Base-by-base conservation (phyloP, 1,284 basidiomycete genomes). In the Ceratobasidium sp. region DNA sequence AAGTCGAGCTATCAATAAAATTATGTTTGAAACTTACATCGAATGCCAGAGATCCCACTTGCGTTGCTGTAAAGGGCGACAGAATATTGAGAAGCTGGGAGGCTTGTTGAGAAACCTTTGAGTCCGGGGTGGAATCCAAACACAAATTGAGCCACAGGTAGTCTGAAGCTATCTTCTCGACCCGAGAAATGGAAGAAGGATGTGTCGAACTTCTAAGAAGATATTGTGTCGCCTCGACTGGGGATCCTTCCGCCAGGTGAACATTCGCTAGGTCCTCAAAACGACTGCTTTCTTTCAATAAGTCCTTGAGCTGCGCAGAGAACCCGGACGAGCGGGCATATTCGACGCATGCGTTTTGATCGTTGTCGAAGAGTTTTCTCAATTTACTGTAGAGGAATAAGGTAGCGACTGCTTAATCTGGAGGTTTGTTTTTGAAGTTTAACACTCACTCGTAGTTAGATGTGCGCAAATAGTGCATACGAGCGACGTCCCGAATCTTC, bases 361-460 rank as follows among this genome's bases (percentile, higher is more conserved):
- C 66, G n/a, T 51, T 33, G 26, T 53, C 28, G 13, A 68, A 68
- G 49, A 68, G 66, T 33, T 68, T 68, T 49, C 49, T 23, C 18
- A 68, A 42, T 68, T 53, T 49, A 6, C 66, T 68, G 18, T 15
- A 51, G 26, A 18, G 20, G 40, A 69, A 33, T 5, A 39, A 58
- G 23, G 60, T 26, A 7, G 18, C 40, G 9, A 42, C 23, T 40
- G 12, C 15, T 33, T 5, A 18, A 63, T 40, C 13, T 18, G 9
- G 23, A 60, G 23, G 28, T 26, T 12, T 39, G 39, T 15, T 3
- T 28, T 26, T 1, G n/a, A 20, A 1, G 15, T 39, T 18, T 20
- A 40, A 40, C 56, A 46, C 73, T 26, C 18, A 76, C 73, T 44
- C 51, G n/a, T 67, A 76, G 63, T 66, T 76, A 15, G 49, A 64